Conservation (phyloP, 2,329 filamentous ascomycete species). For the Paracoccidioides lutzii region DNA sequence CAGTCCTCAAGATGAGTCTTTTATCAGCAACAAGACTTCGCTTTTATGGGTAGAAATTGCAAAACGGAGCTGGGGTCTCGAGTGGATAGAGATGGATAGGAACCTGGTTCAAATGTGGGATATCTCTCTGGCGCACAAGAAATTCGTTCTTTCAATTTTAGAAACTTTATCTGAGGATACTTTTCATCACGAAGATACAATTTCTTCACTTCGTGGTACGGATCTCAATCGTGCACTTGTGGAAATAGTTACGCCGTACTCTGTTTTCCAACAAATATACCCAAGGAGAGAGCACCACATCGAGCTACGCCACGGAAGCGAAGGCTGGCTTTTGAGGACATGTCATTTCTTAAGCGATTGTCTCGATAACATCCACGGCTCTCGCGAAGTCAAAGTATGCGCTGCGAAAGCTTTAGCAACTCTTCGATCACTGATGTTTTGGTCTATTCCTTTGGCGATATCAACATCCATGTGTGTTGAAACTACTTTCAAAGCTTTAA, state of each 20-base stretch:
- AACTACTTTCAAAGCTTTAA: slow-evolving; percentile 58
- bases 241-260: slow-evolving; percentile 77
- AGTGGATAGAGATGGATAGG: slow-evolving; percentile 92
- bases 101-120: slow-evolving; percentile 71
- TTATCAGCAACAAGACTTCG: slow-evolving; percentile 83
- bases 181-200: slow-evolving; percentile 78
- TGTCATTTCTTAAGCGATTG: slow-evolving; percentile 63
- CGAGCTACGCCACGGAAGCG: slow-evolving; percentile 60
- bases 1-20: slow-evolving; percentile 59
- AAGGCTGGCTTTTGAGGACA: slow-evolving; percentile 78
- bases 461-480: slow-evolving; percentile 56
- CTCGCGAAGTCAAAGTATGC: slow-evolving; percentile 54
- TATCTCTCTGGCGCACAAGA: slow-evolving; percentile 53
- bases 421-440: slow-evolving; percentile 66
- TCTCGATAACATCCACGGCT: slow-evolving; percentile 51
- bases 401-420: slow-evolving; percentile 65
- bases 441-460: slow-evolving; percentile 77
- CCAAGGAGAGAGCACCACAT: slow-evolving; percentile 57
- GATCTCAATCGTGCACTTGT: slow-evolving; percentile 80
- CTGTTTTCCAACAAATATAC: slow-evolving; percentile 62
- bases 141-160: slow-evolving; percentile 75
- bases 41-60: slow-evolving; percentile 91
- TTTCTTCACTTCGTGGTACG: slow-evolving; percentile 69
- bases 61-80: slow-evolving; percentile 80
- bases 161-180: slow-evolving; percentile 91